Conservation (phyloP, 257 asterid species). For the Coffea canephora region DNA sequence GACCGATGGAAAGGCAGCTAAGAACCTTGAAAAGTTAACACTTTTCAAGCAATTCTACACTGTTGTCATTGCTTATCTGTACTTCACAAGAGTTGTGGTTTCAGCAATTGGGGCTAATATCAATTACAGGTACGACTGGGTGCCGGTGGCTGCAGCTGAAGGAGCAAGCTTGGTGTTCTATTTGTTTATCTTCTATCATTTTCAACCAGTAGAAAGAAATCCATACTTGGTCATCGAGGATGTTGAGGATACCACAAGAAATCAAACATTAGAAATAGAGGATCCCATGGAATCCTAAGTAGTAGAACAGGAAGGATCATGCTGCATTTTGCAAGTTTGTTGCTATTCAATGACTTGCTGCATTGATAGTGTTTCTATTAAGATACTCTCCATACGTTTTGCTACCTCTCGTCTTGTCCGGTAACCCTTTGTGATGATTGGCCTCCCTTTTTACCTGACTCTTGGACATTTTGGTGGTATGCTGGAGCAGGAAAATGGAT, state of each 20-base stretch:
- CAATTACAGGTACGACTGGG: conserved; percentile 29
- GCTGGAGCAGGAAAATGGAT: no score
- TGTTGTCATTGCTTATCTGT: conserved; percentile 34
- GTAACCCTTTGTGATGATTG: no score
- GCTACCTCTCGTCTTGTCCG: no score
- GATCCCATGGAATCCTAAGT: not conserved
- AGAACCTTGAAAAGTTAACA: conserved; percentile 29
- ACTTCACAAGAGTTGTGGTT: conserved; percentile 39
- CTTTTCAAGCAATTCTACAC: conserved; percentile 35
- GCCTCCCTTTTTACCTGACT: no score
- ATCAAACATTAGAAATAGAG: conserved; percentile 3
- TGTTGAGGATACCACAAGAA: conserved; percentile 3
- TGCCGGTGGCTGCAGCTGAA: conserved; percentile 28
- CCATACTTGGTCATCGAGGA: conserved; percentile 23
- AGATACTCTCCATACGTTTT: no score
- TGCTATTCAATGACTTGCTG: no score
- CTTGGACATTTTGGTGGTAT: no score
- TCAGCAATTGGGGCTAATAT: conserved; percentile 19
- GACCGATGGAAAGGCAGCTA: conserved; percentile 38
- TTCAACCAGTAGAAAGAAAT: conserved; percentile 34
- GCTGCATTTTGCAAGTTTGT: no score
- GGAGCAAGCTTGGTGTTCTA: conserved; percentile 37
- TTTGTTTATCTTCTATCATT: conserved; percentile 30
- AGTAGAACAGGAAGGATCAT: no score
- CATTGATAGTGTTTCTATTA: no score